phyloP scores from a whole-genome alignment of 257 asterid genomes.

The Osmanthus fragrans region DNA sequence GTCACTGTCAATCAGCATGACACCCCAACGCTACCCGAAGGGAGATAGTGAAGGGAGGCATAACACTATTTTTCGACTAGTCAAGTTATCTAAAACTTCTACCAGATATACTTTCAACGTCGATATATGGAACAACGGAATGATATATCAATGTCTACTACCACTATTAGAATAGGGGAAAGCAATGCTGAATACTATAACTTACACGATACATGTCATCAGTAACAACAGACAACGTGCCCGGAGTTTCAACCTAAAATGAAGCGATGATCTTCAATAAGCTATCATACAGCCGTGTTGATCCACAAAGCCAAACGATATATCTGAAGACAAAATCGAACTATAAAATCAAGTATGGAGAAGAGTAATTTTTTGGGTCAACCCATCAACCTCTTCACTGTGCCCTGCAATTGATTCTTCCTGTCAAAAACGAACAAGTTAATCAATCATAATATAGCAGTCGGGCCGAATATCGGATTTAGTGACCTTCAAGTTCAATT shows the following conservation, averaged over 20 bases:
- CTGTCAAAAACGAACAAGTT: conserved; percentile 27
- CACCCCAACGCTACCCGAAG: not conserved
- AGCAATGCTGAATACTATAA: not conserved
- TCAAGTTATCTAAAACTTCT: not conserved
- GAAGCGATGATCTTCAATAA: not conserved
- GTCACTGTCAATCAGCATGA: not conserved
- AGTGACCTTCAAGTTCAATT: not conserved
- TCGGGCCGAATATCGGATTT: too few species aligned
- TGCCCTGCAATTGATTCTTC: conserved; percentile 42
- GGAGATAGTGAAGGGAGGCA: not conserved
- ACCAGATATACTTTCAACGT: not conserved
- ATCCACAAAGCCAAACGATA: not conserved
- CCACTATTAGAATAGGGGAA: not conserved
- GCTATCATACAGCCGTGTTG: not conserved
- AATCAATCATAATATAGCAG: not conserved
- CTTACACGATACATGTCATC: not conserved
- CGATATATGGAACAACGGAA: not conserved
- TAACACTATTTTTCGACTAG: not conserved
- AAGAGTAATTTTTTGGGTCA: conserved; percentile 48
- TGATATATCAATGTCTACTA: not conserved
- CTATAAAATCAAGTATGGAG: conserved; percentile 35
- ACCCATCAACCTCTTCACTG: conserved; percentile 47
- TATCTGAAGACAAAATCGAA: not conserved
- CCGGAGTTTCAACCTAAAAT: not conserved
- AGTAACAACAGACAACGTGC: not conserved